A percentile compares a stretch with the other conserved stretches of the same genome.
These are phyloP conservation scores for Nevesoporus exiguus DNA, from an alignment of 768 basidiomycete species.

Conservation along the genomic window DNA sequence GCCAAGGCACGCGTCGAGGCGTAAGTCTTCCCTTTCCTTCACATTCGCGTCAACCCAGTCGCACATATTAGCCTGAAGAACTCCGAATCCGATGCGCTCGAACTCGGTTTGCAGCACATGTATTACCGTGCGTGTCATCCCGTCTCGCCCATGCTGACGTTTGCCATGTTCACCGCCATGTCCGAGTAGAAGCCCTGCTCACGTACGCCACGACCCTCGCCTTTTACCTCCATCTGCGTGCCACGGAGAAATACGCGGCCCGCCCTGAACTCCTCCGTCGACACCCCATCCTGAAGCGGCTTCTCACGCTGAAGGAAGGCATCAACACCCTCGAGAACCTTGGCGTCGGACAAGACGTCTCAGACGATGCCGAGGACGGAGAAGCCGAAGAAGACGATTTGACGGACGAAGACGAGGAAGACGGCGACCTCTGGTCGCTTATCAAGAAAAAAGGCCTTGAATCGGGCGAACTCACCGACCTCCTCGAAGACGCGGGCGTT, in stretches of 20 bases:
- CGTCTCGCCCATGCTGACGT: background rate
- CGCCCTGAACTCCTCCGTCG: constrained; percentile 59
- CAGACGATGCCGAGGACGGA: constrained; percentile 40
- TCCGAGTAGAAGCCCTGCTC: constrained; percentile 70
- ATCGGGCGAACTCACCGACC: constrained; percentile 49
- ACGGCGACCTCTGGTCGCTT: constrained; percentile 43
- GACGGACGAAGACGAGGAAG: constrained; percentile 38
- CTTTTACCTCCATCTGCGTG: constrained; percentile 87
- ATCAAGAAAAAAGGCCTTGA: constrained; percentile 39
- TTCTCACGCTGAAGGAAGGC: constrained; percentile 80
- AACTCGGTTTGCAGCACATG: constrained; percentile 71
- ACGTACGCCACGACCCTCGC: constrained; percentile 89
- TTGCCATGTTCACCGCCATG: background rate
- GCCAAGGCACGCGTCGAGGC: constrained; percentile 50
- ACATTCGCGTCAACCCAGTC: background rate
- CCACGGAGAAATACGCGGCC: constrained; percentile 59
- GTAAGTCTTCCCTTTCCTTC: constrained; percentile 38
- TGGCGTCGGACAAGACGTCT: constrained; percentile 60
- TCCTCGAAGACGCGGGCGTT: constrained; percentile 50
- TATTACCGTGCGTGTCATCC: constrained; percentile 77
- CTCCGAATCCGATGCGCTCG: constrained; percentile 48
- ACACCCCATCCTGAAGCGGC: constrained; percentile 71
- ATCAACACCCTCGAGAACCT: constrained; percentile 80
- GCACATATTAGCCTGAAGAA: constrained; percentile 43
- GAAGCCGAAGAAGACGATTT: constrained; percentile 31